Base-by-base conservation (phyloP, 352 stramenopile species). In the Aphanomyces invadans region DNA sequence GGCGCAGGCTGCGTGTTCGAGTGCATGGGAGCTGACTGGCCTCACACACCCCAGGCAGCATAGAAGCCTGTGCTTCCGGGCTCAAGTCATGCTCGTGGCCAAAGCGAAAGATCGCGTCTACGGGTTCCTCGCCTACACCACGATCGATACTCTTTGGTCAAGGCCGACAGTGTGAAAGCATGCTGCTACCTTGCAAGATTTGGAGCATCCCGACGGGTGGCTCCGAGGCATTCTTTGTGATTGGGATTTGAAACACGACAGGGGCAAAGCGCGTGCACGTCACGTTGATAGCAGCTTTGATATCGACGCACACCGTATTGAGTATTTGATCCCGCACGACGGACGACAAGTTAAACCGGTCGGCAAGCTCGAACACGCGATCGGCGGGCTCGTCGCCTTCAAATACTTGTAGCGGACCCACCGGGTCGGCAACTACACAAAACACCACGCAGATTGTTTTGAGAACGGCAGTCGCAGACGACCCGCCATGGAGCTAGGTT, bases 321-420 rank as follows among this genome's bases (percentile, higher is more conserved):
- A 90, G 69, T 21, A 92, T 56, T 3, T 73, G 67, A 7, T 80
- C 65, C 11, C 77, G 73, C 17, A 81, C 69, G 7, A 55, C 52
- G 12, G 56, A 57, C 2, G 75, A 71, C 9, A 92, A 59, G 7
- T 71, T 68, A 54, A 88, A 74, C 45, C 79, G 54, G 44, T 81
- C 69, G 3, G 81, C 82, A 62, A 92, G 91, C 1, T 76, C 70
- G 64, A 87, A 89, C 0, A 87, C 82, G 2, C 78, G 73, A 62
- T 92, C 84, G 0, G 81, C 84, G 19, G 81, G 78, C 39, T 92
- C 84, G 31, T 91, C 80, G 0, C 80, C 79, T 66, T 91, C 84
- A 49, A 80, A 87, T 1, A 92, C 73, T 2, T 72, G 65, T 2
- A 92, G 53, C 2, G 74, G 62, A 7, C 82, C 84, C 21, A 92